Percentiles rank a stretch among this genome's conserved stretches.
These are phyloP conservation scores for Blechomonas ayalai DNA, from an alignment of 208 protist species.

Conservation along the genomic window DNA sequence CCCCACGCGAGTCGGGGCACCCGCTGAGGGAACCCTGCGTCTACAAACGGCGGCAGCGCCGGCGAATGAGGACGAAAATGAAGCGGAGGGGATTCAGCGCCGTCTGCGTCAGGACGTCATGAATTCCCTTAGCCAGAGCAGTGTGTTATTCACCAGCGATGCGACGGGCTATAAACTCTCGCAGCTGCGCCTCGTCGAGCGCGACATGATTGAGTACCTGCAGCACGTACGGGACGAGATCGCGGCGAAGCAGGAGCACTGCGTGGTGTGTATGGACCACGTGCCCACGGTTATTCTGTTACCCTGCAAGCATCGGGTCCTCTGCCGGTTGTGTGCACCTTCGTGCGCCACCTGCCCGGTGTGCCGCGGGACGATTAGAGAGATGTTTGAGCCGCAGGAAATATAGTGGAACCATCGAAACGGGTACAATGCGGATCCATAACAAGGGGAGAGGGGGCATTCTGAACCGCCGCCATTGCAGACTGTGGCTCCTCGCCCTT, in stretches of 20 bases:
- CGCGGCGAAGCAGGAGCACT: conserved; percentile 62
- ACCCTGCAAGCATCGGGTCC: conserved; percentile 80
- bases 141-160: conserved; percentile 55
- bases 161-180: conserved; percentile 49
- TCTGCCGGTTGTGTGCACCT: conserved; percentile 67
- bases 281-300: conserved; percentile 74
- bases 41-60: conserved; percentile 7
- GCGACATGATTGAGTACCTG: conserved; percentile 83
- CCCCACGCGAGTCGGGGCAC: background rate
- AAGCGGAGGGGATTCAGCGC: conserved; percentile 41
- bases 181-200: conserved; percentile 55
- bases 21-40: conserved; percentile 5
- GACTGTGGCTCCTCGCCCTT: too few species aligned
- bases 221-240: conserved; percentile 69
- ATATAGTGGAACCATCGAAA: too few species aligned
- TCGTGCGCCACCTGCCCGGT: conserved; percentile 47
- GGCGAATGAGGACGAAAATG: conserved; percentile 26
- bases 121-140: conserved; percentile 43
- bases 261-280: conserved; percentile 78
- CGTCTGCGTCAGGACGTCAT: conserved; percentile 61
- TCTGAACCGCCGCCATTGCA: too few species aligned
- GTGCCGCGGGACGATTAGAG: conserved; percentile 57
- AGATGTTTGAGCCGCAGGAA: conserved; percentile 83
- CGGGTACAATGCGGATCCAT: too few species aligned
- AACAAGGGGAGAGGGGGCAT: too few species aligned